Percentiles rank a stretch among this genome's conserved stretches.
phyloP scores from a whole-genome alignment of 1,139 yeast genomes.

The Lodderomyces metapsilosis region DNA sequence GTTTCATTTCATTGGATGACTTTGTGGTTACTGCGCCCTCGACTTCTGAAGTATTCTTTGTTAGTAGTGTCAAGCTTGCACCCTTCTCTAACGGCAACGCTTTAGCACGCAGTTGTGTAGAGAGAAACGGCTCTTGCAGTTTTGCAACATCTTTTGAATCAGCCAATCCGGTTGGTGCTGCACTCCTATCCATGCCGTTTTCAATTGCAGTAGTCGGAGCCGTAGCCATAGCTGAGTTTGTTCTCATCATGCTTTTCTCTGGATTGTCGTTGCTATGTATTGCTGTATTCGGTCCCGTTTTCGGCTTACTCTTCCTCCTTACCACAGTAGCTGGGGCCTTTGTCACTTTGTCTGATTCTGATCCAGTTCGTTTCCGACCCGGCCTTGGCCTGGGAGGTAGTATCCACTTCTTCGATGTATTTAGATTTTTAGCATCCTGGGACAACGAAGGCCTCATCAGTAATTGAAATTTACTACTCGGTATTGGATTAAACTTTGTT shows the following conservation, averaged over 20 bases:
- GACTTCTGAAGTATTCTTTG: background rate
- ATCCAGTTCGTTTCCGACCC: slow-evolving; percentile 46
- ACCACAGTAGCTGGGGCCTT: background rate
- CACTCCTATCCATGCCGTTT: too few species aligned
- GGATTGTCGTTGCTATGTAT: background rate
- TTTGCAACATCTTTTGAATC: too few species aligned
- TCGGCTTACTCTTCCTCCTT: slow-evolving; percentile 14
- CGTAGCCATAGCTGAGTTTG: slow-evolving; percentile 1
- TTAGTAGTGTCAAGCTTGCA: too few species aligned
- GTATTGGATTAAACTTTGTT: slow-evolving; percentile 15
- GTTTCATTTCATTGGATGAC: background rate
- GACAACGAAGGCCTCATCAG: slow-evolving; percentile 13
- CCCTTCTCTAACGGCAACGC: too few species aligned
- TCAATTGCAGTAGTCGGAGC: background rate
- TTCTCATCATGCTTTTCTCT: background rate
- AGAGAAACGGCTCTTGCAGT: too few species aligned
- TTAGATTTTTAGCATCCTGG: slow-evolving; percentile 27
- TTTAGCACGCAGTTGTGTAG: too few species aligned
- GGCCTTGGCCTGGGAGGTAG: slow-evolving; percentile 66
- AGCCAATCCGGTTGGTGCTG: too few species aligned
- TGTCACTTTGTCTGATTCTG: slow-evolving; percentile 11
- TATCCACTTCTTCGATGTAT: slow-evolving; percentile 61
- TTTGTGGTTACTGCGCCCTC: background rate
- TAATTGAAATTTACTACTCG: slow-evolving; percentile 14
- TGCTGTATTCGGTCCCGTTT: slow-evolving; percentile 1